These are phyloP conservation scores for Fusarium nanum DNA, from an alignment of 2,329 filamentous ascomycete genomes.

Conservation along the genomic window DNA sequence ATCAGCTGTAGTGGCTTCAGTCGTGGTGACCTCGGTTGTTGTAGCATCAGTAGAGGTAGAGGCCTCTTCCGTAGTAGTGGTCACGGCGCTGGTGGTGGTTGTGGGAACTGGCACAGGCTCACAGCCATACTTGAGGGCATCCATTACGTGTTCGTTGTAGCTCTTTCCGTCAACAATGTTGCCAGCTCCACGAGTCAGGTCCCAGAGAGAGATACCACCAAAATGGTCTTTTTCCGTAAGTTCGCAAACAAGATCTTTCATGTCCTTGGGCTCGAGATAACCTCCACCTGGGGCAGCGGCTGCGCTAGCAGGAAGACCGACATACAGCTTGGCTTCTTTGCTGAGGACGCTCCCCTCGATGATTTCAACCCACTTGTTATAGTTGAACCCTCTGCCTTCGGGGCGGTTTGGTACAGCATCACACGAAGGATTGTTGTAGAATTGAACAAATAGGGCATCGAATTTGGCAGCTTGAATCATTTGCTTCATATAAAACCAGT, in stretches of 20 bases:
- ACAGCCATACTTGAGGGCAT: constrained; percentile 55
- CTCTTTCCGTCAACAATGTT: constrained; percentile 51
- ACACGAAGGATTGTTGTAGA: constrained; percentile 61
- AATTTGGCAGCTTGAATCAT: constrained; percentile 56
- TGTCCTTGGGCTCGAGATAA: constrained; percentile 51
- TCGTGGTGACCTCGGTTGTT: constrained; percentile 22
- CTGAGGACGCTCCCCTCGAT: constrained; percentile 51
- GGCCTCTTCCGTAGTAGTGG: constrained; percentile 22
- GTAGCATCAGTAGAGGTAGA: constrained; percentile 15
- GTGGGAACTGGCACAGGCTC: constrained; percentile 44
- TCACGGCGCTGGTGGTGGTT: constrained; percentile 23
- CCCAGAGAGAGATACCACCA: constrained; percentile 61
- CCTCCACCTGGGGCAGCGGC: constrained; percentile 44
- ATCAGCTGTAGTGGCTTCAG: constrained; percentile 20
- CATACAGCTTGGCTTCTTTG: constrained; percentile 58
- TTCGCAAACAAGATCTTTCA: constrained; percentile 55
- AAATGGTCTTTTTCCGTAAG: constrained; percentile 54
- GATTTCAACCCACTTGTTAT: constrained; percentile 55
- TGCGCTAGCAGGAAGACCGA: constrained; percentile 56
- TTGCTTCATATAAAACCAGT: constrained; percentile 50
- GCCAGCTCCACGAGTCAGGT: constrained; percentile 51
- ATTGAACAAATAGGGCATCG: constrained; percentile 60
- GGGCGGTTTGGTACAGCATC: constrained; percentile 2
- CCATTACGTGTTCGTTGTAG: constrained; percentile 53
- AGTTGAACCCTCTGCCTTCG: constrained; percentile 52